phyloP scores from a whole-genome alignment of 768 basidiomycete genomes.

The Rhizopogon roseolus region DNA sequence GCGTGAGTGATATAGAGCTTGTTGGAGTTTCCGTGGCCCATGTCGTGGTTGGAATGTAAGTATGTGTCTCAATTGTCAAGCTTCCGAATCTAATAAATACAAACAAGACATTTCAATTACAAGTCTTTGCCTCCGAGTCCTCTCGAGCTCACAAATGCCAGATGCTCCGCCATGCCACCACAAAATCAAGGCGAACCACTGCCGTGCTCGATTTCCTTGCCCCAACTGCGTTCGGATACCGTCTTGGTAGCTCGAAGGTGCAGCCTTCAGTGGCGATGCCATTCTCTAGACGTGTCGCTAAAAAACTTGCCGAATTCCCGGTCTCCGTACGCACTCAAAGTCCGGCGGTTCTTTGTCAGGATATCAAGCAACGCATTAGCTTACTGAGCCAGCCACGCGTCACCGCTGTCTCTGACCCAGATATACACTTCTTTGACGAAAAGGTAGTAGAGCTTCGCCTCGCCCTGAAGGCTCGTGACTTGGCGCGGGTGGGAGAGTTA shows the following conservation, averaged over 20 bases:
- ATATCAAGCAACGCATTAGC: constrained; percentile 11
- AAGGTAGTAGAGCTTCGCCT: constrained; percentile 33
- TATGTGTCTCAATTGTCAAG: not conserved
- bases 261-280: not conserved
- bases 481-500: constrained; percentile 20
- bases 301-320: not conserved
- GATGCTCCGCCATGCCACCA: constrained; percentile 20
- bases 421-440: constrained; percentile 31
- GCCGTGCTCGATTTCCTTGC: constrained; percentile 40
- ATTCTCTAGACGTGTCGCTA: constrained; percentile 3
- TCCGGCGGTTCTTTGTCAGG: constrained; percentile 20
- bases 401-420: constrained; percentile 19
- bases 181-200: constrained; percentile 15
- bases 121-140: not conserved
- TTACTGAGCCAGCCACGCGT: constrained; percentile 2
- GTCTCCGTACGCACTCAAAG: constrained; percentile 5
- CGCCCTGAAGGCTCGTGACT: constrained; percentile 33
- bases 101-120: constrained; percentile 3
- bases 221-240: constrained; percentile 26
- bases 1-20: constrained; percentile 89
- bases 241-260: constrained; percentile 12
- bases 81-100: constrained; percentile 1
- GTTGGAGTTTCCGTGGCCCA: constrained; percentile 85
- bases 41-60: constrained; percentile 17
- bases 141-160: not conserved